Evolutionary conservation across 192 early-diverging fungal genomes (phyloP), one percentile per base, ranked within the genome.

Genomic region (Phlyctochytrium bullatum): DNA sequence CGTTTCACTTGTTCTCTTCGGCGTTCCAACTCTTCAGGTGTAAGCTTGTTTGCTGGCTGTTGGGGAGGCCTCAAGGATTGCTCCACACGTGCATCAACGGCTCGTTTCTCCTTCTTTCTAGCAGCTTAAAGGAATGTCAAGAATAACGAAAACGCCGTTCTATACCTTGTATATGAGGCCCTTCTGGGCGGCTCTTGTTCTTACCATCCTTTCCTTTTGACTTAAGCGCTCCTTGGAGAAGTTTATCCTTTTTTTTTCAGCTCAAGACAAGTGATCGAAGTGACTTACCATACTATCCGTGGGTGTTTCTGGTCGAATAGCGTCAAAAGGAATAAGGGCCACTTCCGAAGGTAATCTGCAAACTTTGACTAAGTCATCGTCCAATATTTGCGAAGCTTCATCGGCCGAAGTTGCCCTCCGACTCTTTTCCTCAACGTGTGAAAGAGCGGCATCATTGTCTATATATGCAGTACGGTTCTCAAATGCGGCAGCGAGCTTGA

Each of bases 401-500:
- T 47, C 40, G n/a, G n/a, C n/a, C n/a, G n/a, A n/a, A n/a, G n/a
- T n/a, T n/a, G n/a, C n/a, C n/a, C 20, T 47, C 40, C 40, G 6
- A 14, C 20, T 47, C 40, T 14, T 20, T 47, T 47, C 20, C 40
- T 47, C 20, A 6, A 47, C 40, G 6, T 47, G 6, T 47, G n/a
- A 25, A 57, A 65, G 66, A 6, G 65, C 61, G 36, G 71, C 60
- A 33, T 73, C 61, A 25, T 61, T 14, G 23, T 62, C 54, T 34
- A 59, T 31, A n/a, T 30, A 10, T 3, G 47, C 31, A 52, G 28
- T 61, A 1, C 47, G 51, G 4, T 40, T 25, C n/a, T 77, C 75
- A 60, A 74, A 77, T 47, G 40, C 27, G 14, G n/a, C n/a, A 28
- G 75, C 61, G 14, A 28, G 28, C 35, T 40, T 27, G 52, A 64